Conservation (phyloP, 2,329 filamentous ascomycete species). For the Alternaria longipes region DNA sequence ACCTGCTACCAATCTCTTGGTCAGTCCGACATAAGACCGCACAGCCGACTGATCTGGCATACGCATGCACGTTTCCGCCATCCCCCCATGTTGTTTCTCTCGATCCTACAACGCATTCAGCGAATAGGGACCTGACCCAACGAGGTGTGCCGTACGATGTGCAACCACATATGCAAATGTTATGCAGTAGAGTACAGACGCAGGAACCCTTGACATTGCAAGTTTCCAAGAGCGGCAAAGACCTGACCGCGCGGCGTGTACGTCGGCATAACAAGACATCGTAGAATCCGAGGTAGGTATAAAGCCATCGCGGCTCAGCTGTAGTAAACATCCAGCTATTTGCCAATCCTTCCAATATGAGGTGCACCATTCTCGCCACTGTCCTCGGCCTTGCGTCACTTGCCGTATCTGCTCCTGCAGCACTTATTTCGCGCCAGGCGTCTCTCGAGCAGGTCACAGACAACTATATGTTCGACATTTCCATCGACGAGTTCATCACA, state of each 20-base stretch:
- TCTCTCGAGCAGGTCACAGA: slow-evolving; percentile 50
- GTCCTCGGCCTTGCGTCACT: background rate
- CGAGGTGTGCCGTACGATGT: background rate
- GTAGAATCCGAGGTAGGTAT: background rate
- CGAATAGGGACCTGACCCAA: background rate
- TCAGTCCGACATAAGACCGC: slow-evolving; percentile 1
- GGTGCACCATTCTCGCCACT: background rate
- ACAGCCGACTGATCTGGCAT: background rate
- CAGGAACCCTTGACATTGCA: background rate
- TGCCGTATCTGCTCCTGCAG: background rate
- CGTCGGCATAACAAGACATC: background rate
- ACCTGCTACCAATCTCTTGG: background rate
- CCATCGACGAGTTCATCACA: slow-evolving; percentile 55
- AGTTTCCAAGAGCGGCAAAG: background rate
- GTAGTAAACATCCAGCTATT: background rate
- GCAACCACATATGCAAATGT: background rate
- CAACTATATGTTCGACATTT: slow-evolving; percentile 57
- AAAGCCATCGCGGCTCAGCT: background rate
- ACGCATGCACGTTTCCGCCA: background rate
- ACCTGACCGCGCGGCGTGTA: background rate
- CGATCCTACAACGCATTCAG: background rate
- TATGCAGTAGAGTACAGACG: background rate
- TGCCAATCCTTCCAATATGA: background rate
- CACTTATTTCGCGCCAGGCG: background rate
- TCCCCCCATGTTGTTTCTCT: background rate